phyloP scores from a whole-genome alignment of 352 stramenopile species.

The Pseudoperonospora humuli region DNA sequence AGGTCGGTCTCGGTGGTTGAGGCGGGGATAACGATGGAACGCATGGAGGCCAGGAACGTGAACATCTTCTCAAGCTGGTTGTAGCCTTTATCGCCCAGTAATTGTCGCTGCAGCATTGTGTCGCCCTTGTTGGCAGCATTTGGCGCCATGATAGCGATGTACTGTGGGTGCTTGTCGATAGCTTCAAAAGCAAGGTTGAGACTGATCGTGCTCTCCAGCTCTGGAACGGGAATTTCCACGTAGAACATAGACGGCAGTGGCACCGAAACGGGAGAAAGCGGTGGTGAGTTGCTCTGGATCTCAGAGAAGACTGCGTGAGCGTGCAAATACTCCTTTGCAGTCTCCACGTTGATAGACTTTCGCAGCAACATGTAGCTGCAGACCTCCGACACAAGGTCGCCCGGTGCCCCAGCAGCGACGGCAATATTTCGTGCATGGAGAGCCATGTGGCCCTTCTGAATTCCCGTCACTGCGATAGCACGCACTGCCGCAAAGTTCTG shows the following conservation, averaged over 20 bases:
- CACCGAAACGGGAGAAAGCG: slow-evolving; percentile 30
- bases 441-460: slow-evolving; percentile 84
- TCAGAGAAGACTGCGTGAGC: slow-evolving; percentile 72
- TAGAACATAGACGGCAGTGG: slow-evolving; percentile 79
- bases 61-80: slow-evolving; percentile 85
- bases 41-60: slow-evolving; percentile 71
- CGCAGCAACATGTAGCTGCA: slow-evolving; percentile 82
- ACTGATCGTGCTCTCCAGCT: slow-evolving; percentile 60
- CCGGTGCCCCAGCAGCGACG: slow-evolving; percentile 65
- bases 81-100: slow-evolving; percentile 83
- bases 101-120: slow-evolving; percentile 42
- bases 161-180: slow-evolving; percentile 69
- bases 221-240: slow-evolving; percentile 68
- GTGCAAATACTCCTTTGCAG: slow-evolving; percentile 76
- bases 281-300: slow-evolving; percentile 44
- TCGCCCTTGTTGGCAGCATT: slow-evolving; percentile 14
- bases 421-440: slow-evolving; percentile 83
- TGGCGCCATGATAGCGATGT: slow-evolving; percentile 63
- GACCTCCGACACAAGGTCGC: slow-evolving; percentile 74
- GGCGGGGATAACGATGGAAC: slow-evolving; percentile 55
- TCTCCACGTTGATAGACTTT: slow-evolving; percentile 77
- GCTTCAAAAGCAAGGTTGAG: slow-evolving; percentile 81
- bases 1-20: slow-evolving; percentile 18
- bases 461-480: slow-evolving; percentile 79
- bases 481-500: slow-evolving; percentile 85